Percentiles rank a stretch among this genome's conserved stretches.
These are phyloP conservation scores for Leucocoprinus leucothites DNA, from an alignment of 768 basidiomycete species.

Conservation along the genomic window DNA sequence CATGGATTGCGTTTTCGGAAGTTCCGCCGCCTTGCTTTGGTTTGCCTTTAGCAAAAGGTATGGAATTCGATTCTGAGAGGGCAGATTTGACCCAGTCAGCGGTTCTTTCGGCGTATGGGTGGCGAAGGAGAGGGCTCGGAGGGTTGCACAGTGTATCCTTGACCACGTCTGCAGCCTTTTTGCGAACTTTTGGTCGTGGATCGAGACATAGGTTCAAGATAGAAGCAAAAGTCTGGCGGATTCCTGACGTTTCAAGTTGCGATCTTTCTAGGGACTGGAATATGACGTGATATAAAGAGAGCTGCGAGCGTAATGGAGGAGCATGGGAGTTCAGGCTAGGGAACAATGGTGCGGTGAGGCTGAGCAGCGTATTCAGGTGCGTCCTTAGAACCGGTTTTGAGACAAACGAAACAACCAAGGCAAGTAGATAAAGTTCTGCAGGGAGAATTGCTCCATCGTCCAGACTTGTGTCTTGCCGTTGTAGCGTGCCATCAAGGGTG, in stretches of 20 bases:
- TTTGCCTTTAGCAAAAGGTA: conserved; percentile 60
- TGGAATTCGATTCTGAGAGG: conserved; percentile 62
- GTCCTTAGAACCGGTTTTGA: conserved; percentile 77
- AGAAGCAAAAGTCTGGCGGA: conserved; percentile 83
- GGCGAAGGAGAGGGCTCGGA: conserved; percentile 69
- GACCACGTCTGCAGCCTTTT: conserved; percentile 83
- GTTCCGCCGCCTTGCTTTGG: conserved; percentile 50
- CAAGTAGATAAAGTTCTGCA: conserved; percentile 81
- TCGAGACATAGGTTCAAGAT: conserved; percentile 83
- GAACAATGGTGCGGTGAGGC: conserved; percentile 77
- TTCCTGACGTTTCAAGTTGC: conserved; percentile 61
- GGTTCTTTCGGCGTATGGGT: conserved; percentile 84
- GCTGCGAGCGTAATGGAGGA: conserved; percentile 82
- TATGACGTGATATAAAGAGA: conserved; percentile 70
- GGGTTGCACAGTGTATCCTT: conserved; percentile 73
- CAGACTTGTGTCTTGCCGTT: conserved; percentile 47
- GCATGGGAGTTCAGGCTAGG: conserved; percentile 61
- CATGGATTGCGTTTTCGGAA: conserved; percentile 73
- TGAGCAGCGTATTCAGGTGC: conserved; percentile 67
- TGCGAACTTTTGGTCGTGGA: conserved; percentile 91
- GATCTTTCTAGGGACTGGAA: conserved; percentile 69
- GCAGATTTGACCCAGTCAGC: conserved; percentile 74
- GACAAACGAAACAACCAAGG: conserved; percentile 74
- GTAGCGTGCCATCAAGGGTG: conserved; percentile 74
- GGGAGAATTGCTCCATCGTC: conserved; percentile 76